A percentile compares a stretch with the other conserved stretches of the same genome.
phyloP scores from a whole-genome alignment of 23 red algal genomes.

The Agarophyton chilense region DNA sequence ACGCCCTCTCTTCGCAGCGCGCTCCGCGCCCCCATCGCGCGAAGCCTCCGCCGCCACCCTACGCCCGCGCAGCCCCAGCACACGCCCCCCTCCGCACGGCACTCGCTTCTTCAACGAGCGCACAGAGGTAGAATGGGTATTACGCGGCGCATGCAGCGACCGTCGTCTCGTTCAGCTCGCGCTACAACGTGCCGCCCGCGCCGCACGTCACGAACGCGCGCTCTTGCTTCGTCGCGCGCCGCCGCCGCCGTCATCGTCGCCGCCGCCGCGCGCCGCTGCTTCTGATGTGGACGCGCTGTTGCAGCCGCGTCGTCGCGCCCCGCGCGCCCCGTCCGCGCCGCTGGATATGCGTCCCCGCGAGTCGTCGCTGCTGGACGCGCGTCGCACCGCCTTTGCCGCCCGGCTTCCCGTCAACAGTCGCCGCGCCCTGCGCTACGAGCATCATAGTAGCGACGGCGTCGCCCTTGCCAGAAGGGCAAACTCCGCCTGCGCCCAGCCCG shows the following conservation, averaged over 20 bases:
- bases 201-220: background rate
- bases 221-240: background rate
- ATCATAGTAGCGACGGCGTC: background rate
- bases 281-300: constrained; percentile 13
- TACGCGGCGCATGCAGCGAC: constrained; percentile 10
- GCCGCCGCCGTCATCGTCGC: background rate
- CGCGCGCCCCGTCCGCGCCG: constrained; percentile 14
- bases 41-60: background rate
- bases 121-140: constrained; percentile 30
- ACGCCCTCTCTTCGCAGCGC: background rate
- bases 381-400: background rate
- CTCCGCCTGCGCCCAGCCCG: constrained; percentile 17
- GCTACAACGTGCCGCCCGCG: constrained; percentile 6
- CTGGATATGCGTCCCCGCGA: constrained; percentile 7
- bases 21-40: background rate
- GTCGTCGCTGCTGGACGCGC: background rate
- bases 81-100: background rate
- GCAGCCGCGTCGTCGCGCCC: background rate
- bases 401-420: background rate
- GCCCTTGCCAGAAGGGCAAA: background rate
- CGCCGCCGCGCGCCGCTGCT: background rate
- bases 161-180: constrained; percentile 20
- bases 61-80: background rate
- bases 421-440: constrained; percentile 14
- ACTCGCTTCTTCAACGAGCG: constrained; percentile 33